Evolutionary conservation across 2,329 filamentous ascomycete genomes (phyloP), one percentile per base, ranked within the genome.

Genomic region (Colletotrichum abscissum): DNA sequence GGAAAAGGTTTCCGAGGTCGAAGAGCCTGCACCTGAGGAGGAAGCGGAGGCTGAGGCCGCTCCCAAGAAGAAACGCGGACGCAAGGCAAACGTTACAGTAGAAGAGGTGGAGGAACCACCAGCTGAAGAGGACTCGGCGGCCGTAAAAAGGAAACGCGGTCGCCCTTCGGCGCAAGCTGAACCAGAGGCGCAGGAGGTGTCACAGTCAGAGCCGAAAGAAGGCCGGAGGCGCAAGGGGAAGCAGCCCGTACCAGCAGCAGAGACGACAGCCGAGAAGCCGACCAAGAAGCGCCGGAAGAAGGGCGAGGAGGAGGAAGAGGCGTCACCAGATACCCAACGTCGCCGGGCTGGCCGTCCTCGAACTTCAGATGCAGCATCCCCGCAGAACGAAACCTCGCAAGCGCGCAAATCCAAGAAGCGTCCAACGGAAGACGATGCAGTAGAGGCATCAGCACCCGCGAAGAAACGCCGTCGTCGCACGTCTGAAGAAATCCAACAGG

Each of bases 51-150:
- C 7, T 16, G 73, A 64, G 28, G 8, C 60, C 5, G 42, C 63
- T 62, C 12, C 56, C 12, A 56, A 70, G 22, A 77, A 76, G 69
- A 78, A 75, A 63, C 76, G 76, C 42, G 72, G 66, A 46, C 78
- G 77, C 4, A 69, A 75, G 76, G 49, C 76, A 67, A 58, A 72
- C 60, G 26, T 69, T 33, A 16, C 54, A 67, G 54, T 63, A 68
- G 60, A 68, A 3, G 73, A 77, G 22, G 30, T 42, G n/a, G 63
- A 56, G 11, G 72, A 75, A 9, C 69, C 74, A 24, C 66, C 74
- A 7, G 72, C 72, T 57, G 4, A 70, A 52, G 35, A 66, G 49
- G 46, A 70, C 57, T 5, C 55, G 35, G 33, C 7, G 9, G 30
- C 30, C 16, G 8, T 16, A 8, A 65, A 65, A 52, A 56, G 66